phyloP scores from a whole-genome alignment of 2,329 filamentous ascomycete species.

The Knufia petricola region DNA sequence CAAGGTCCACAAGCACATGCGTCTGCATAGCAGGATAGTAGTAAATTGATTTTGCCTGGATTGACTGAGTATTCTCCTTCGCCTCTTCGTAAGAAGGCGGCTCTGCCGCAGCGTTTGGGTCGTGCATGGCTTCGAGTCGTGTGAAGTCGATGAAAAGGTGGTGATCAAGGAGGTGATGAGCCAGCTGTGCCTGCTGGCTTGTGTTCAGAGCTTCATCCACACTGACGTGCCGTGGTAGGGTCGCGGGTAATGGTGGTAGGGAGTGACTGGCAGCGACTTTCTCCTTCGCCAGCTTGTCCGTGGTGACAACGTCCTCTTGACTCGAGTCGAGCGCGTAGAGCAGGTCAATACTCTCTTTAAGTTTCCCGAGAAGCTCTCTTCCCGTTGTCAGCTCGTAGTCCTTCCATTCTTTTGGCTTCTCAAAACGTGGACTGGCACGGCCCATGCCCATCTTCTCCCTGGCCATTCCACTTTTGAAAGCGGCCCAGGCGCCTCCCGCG shows the following conservation, averaged over 20 bases:
- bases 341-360: slow-evolving; percentile 55
- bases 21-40: slow-evolving; percentile 15
- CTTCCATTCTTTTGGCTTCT: slow-evolving; percentile 19
- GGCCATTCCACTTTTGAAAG: slow-evolving; percentile 19
- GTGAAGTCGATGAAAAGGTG: slow-evolving; percentile 22
- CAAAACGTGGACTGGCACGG: slow-evolving; percentile 14
- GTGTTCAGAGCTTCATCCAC: slow-evolving; percentile 8
- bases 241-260: background rate
- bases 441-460: slow-evolving; percentile 28
- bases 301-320: slow-evolving; percentile 26
- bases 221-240: slow-evolving; percentile 5
- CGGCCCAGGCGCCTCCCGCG: background rate
- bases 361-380: slow-evolving; percentile 43
- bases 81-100: slow-evolving; percentile 21
- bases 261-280: background rate
- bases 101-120: slow-evolving; percentile 14
- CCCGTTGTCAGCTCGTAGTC: slow-evolving; percentile 23
- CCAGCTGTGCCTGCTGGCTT: background rate
- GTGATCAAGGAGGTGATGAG: slow-evolving; percentile 12
- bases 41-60: slow-evolving; percentile 17
- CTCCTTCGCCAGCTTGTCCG: slow-evolving; percentile 5
- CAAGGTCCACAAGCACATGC: slow-evolving; percentile 20
- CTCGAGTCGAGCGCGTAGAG: slow-evolving; percentile 54
- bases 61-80: slow-evolving; percentile 12
- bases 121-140: slow-evolving; percentile 16